A percentile compares a stretch with the other conserved stretches of the same genome.
Conservation (phyloP, 2,329 filamentous ascomycete species). For the Rosellinia necatrix region DNA sequence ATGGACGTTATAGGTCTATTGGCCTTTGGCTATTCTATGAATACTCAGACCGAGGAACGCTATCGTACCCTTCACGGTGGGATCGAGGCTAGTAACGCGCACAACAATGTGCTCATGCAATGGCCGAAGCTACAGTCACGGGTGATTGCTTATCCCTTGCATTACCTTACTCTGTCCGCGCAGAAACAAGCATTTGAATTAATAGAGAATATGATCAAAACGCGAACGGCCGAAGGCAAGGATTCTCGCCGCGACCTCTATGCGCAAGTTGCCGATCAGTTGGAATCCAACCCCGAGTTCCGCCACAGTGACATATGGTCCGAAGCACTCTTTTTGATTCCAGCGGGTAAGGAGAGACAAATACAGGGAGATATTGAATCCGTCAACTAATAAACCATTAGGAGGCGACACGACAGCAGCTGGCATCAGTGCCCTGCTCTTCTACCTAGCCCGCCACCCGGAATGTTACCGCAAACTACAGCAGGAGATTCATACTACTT, state of each 20-base stretch:
- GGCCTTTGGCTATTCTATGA: conserved; percentile 30
- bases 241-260: conserved; percentile 28
- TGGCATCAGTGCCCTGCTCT: conserved; percentile 27
- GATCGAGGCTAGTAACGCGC: conserved; percentile 19
- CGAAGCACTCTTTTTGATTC: conserved; percentile 30
- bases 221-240: conserved; percentile 23
- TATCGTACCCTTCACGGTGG: conserved; percentile 24
- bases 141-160: conserved; percentile 20
- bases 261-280: conserved; percentile 25
- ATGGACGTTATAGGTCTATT: conserved; percentile 30
- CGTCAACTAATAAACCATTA: not conserved
- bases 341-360: conserved; percentile 24
- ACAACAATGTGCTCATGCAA: conserved; percentile 27
- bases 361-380: not conserved
- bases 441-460: conserved; percentile 28
- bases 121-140: conserved; percentile 23
- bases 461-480: conserved; percentile 22
- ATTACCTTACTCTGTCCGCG: conserved; percentile 15
- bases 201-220: conserved; percentile 29
- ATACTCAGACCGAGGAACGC: conserved; percentile 23
- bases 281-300: conserved; percentile 22
- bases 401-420: conserved; percentile 28
- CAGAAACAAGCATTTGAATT: conserved; percentile 26
- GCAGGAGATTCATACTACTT: conserved; percentile 25
- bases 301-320: conserved; percentile 29